Percentiles rank a stretch among this genome's conserved stretches.
phyloP scores from a whole-genome alignment of 352 stramenopile genomes.

The Phytophthora crassamura region DNA sequence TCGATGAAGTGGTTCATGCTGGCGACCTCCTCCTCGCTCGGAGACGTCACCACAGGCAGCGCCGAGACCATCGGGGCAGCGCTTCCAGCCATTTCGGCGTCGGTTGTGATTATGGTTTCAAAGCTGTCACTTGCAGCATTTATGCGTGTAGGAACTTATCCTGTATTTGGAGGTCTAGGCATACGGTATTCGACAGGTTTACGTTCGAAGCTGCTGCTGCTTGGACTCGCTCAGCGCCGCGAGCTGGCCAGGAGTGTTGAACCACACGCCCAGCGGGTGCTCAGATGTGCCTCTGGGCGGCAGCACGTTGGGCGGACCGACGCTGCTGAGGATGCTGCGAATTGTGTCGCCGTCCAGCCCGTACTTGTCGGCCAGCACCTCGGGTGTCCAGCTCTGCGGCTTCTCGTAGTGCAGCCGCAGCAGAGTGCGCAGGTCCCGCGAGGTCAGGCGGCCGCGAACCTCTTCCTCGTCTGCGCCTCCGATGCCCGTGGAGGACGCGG shows the following conservation, averaged over 20 bases:
- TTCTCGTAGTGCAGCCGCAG: slow-evolving; percentile 74
- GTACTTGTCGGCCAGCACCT: slow-evolving; percentile 62
- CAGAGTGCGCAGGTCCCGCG: slow-evolving; percentile 59
- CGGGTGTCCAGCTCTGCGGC: slow-evolving; percentile 51
- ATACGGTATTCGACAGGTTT: too few relatives aligned
- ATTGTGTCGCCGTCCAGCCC: slow-evolving; percentile 45
- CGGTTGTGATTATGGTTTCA: not conserved
- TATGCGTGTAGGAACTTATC: too few relatives aligned
- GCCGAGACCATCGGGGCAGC: slow-evolving; percentile 12
- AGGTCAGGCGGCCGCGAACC: slow-evolving; percentile 58
- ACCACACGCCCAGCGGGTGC: slow-evolving; percentile 72
- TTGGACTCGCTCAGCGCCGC: not conserved
- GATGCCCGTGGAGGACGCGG: slow-evolving; percentile 46
- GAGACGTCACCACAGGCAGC: slow-evolving; percentile 18
- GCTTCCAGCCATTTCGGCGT: slow-evolving; percentile 42
- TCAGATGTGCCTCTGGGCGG: slow-evolving; percentile 52
- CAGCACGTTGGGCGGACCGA: slow-evolving; percentile 67
- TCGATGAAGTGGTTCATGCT: slow-evolving; percentile 87
- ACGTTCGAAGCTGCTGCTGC: not conserved
- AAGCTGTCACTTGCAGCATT: too few relatives aligned
- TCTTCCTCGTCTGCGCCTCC: slow-evolving; percentile 43
- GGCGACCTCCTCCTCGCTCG: slow-evolving; percentile 63
- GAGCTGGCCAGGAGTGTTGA: slow-evolving; percentile 16
- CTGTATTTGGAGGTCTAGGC: too few relatives aligned
- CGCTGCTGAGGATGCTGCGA: slow-evolving; percentile 41